phyloP scores from a whole-genome alignment of 2,329 filamentous ascomycete genomes.

The Celoporthe dispersa region DNA sequence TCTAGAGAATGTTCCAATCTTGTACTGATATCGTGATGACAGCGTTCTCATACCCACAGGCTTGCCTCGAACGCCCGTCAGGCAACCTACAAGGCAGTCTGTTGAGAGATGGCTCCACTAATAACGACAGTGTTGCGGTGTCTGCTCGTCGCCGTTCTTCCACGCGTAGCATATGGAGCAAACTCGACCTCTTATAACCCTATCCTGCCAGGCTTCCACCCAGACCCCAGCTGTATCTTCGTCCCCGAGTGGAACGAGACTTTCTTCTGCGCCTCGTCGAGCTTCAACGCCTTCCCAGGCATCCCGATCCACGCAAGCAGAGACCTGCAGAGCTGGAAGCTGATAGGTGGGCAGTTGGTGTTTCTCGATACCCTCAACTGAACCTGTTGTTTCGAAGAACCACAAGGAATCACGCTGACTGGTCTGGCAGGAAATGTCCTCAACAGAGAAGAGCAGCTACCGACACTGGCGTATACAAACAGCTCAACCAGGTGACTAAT shows the following conservation, averaged over 20 bases:
- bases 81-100: neutral
- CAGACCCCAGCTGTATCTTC: conserved; percentile 48
- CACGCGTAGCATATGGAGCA: neutral
- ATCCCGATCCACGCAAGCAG: conserved; percentile 50
- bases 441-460: conserved; percentile 42
- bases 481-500: conserved; percentile 37
- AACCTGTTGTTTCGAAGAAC: neutral
- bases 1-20: no score
- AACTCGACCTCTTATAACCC: conserved; percentile 43
- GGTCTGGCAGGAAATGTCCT: conserved; percentile 40
- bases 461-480: conserved; percentile 38
- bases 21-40: neutral
- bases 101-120: conserved; percentile 1
- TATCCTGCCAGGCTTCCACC: conserved; percentile 49
- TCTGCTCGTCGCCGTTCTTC: conserved; percentile 2
- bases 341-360: conserved; percentile 36
- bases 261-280: conserved; percentile 49
- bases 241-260: conserved; percentile 43
- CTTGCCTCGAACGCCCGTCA: neutral
- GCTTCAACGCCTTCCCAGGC: conserved; percentile 50
- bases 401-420: neutral
- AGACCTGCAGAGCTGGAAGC: conserved; percentile 48
- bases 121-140: neutral
- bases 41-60: no score
- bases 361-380: neutral